phyloP scores from a whole-genome alignment of 2,329 filamentous ascomycete species.

The Fusarium sp. region DNA sequence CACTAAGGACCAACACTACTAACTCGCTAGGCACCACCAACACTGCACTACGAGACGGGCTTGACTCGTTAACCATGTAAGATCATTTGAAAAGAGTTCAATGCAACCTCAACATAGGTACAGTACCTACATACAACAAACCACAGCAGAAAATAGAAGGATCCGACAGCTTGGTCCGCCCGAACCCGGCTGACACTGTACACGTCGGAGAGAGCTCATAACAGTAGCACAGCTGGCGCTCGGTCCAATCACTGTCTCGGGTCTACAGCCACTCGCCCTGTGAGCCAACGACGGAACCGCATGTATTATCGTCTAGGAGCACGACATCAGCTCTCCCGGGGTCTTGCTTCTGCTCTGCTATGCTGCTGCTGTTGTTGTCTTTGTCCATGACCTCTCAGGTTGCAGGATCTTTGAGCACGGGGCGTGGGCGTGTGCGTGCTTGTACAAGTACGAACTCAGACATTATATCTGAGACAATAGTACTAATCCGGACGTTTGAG shows the following conservation, averaged over 20 bases:
- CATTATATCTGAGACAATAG: constrained; percentile 37
- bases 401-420: constrained; percentile 34
- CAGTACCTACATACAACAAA: constrained; percentile 18
- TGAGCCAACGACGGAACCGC: constrained; percentile 31
- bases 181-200: constrained; percentile 37
- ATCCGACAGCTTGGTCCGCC: constrained; percentile 41
- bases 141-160: constrained; percentile 20
- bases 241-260: constrained; percentile 28
- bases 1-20: constrained; percentile 14
- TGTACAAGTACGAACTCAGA: constrained; percentile 18
- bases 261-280: constrained; percentile 38
- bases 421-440: constrained; percentile 14
- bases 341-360: constrained; percentile 10
- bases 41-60: background rate
- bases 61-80: constrained; percentile 19
- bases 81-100: constrained; percentile 1
- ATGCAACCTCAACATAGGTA: constrained; percentile 33
- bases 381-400: background rate
- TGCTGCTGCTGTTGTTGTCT: background rate
- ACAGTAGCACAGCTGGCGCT: constrained; percentile 24
- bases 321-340: constrained; percentile 25
- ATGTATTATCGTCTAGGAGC: constrained; percentile 42
- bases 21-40: constrained; percentile 9
- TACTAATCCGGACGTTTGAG: constrained; percentile 6
- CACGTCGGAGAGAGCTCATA: constrained; percentile 28